These are phyloP conservation scores for Blepharisma undulans DNA, from an alignment of 169 alveolate genomes.

Conservation along the genomic window DNA sequence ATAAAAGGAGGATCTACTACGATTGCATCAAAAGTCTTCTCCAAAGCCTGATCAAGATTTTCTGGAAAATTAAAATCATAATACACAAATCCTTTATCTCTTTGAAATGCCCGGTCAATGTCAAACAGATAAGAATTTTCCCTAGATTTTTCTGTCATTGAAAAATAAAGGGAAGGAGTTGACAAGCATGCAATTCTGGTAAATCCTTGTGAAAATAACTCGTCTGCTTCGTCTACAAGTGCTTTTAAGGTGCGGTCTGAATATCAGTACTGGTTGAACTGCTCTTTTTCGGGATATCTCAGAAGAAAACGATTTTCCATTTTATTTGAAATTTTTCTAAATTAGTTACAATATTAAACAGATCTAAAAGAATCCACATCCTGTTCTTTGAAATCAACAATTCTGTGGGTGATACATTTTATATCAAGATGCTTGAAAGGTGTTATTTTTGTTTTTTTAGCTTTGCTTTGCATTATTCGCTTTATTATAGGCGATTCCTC, in stretches of 20 bases:
- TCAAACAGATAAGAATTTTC: constrained; percentile 58
- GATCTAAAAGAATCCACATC: not conserved
- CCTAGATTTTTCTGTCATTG: constrained; percentile 55
- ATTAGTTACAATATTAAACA: not conserved
- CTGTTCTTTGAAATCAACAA: not conserved
- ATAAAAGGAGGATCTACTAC: constrained; percentile 87
- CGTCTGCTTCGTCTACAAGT: constrained; percentile 60
- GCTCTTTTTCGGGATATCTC: constrained; percentile 66
- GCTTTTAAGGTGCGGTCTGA: constrained; percentile 73
- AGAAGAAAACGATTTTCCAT: constrained; percentile 4
- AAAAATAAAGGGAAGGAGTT: constrained; percentile 71
- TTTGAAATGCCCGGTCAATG: constrained; percentile 70
- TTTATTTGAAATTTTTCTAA: not conserved
- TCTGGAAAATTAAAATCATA: constrained; percentile 74
- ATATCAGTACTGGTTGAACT: constrained; percentile 84
- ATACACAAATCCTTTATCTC: constrained; percentile 66
- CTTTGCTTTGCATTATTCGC: not conserved
- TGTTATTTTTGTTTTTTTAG: not conserved
- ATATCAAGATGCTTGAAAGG: not conserved
- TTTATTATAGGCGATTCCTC: not conserved
- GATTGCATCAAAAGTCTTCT: constrained; percentile 72
- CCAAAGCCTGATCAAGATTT: constrained; percentile 55
- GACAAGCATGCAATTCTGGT: constrained; percentile 67
- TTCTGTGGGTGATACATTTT: not conserved
- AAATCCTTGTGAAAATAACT: constrained; percentile 10